A percentile compares a stretch with the other conserved stretches of the same genome.
phyloP scores from a whole-genome alignment of 2,329 filamentous ascomycete species.

The Emericellopsis atlantica region DNA sequence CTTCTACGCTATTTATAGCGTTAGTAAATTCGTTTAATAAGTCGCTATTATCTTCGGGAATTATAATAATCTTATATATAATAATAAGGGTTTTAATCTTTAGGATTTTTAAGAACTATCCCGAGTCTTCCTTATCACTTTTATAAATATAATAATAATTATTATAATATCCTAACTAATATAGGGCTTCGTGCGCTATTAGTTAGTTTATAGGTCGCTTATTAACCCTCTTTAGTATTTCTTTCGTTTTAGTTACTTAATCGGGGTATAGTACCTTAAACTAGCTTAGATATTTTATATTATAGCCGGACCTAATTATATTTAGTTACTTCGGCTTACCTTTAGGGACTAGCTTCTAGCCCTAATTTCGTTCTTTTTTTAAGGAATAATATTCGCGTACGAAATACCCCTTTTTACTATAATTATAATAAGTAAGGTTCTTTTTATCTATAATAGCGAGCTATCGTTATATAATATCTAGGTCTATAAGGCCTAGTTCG shows the following conservation, averaged over 20 bases:
- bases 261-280: too few relatives aligned
- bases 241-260: too few relatives aligned
- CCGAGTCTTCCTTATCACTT: background rate
- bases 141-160: background rate
- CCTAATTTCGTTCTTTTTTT: background rate
- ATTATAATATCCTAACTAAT: background rate
- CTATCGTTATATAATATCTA: background rate
- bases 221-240: too few relatives aligned
- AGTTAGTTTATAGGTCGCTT: too few relatives aligned
- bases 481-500: too few relatives aligned
- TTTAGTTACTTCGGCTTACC: background rate
- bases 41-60: background rate
- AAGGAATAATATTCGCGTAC: background rate
- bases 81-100: slow-evolving; percentile 11
- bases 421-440: background rate
- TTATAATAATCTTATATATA: background rate
- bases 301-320: background rate
- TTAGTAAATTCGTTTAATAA: background rate
- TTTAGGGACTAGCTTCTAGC: background rate
- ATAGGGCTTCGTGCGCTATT: too few relatives aligned
- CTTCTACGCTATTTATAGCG: too few relatives aligned
- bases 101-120: background rate
- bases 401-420: background rate
- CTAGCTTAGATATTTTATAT: background rate
- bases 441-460: background rate